Base-by-base conservation (phyloP, 345 rosid species). In the Nasturtium officinale region DNA sequence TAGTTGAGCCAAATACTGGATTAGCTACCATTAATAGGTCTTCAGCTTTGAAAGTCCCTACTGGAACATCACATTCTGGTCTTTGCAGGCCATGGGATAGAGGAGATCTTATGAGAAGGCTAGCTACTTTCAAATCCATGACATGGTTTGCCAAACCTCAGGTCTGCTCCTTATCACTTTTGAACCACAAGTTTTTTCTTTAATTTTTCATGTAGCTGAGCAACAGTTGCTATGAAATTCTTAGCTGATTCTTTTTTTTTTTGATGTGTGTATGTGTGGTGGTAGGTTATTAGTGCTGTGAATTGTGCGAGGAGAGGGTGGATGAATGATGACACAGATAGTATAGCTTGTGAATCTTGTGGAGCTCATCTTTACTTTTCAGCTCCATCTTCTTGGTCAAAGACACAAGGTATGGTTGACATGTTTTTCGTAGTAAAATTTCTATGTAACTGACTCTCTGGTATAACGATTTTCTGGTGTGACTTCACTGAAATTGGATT, bases 241-340 rank as follows among this genome's bases (percentile, higher is more conserved):
- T 25, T 38, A 15, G 20, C 71, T 29, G 58, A 57, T 55, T 70
- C 35, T 6, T 53, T 67, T 35, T 6, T 7, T 33, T 33, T 33
- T 7, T 35, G n/a, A n/a, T n/a, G 9, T 35, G 1, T 50, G 58
- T 40, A 9, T 37, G 46, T 75, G 52, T 23, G 73, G 45, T 69
- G 69, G 77, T 78, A 92, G 99, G 97, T 78, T 23, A 87, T 89
- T n/a, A 84, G 84, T 76, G 97, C 98, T 79, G 87, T 87, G 69
- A 90, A 91, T 78, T 95, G 99, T 59, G 96, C 98, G 9, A 84
- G 87, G 77, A 90, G 90, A 83, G 97, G 98, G 56, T 95, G 99
- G 99, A 80, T 89, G 77, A 95, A 91, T 79, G 83, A 84, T 58
- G 94, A 91, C 37, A 73, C 78, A 66, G 99, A 95, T 83, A 81